These are phyloP conservation scores for Coemansia asiatica DNA, from an alignment of 192 early-diverging fungal species.

Conservation along the genomic window DNA sequence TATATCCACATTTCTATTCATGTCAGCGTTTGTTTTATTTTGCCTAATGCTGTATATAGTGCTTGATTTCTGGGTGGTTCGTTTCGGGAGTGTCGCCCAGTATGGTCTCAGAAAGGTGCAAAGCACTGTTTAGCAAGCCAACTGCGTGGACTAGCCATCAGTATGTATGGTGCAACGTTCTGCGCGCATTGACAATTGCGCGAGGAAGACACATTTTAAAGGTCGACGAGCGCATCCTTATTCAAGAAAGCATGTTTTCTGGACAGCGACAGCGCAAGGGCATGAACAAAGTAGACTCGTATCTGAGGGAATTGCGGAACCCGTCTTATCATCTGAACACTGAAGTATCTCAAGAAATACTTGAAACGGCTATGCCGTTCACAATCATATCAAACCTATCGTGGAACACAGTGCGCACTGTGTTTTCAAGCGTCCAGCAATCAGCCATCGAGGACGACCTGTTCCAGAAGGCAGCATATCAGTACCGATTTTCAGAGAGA, in stretches of 20 bases:
- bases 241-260: slow-evolving; percentile 54
- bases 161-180: slow-evolving; percentile 45
- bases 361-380: slow-evolving; percentile 37
- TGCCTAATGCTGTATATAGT: slow-evolving; percentile 11
- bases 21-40: not conserved
- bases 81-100: slow-evolving; percentile 13
- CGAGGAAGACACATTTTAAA: slow-evolving; percentile 40
- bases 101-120: slow-evolving; percentile 8
- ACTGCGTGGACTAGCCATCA: slow-evolving; percentile 44
- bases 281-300: slow-evolving; percentile 41
- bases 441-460: slow-evolving; percentile 14
- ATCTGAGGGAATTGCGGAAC: slow-evolving; percentile 18
- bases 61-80: slow-evolving; percentile 35
- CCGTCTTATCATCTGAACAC: slow-evolving; percentile 19
- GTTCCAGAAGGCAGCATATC: slow-evolving; percentile 10
- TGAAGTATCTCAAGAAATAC: slow-evolving; percentile 1
- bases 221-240: slow-evolving; percentile 42
- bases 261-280: slow-evolving; percentile 44
- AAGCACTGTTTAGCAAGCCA: slow-evolving; percentile 15
- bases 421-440: slow-evolving; percentile 16
- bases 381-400: slow-evolving; percentile 33
- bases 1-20: no score
- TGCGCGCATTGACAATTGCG: slow-evolving; percentile 41
- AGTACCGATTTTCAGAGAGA: slow-evolving; percentile 10
- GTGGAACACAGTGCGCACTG: slow-evolving; percentile 38